Conservation (phyloP, 768 basidiomycete species). For the Omphalotus guepiniiformis region DNA sequence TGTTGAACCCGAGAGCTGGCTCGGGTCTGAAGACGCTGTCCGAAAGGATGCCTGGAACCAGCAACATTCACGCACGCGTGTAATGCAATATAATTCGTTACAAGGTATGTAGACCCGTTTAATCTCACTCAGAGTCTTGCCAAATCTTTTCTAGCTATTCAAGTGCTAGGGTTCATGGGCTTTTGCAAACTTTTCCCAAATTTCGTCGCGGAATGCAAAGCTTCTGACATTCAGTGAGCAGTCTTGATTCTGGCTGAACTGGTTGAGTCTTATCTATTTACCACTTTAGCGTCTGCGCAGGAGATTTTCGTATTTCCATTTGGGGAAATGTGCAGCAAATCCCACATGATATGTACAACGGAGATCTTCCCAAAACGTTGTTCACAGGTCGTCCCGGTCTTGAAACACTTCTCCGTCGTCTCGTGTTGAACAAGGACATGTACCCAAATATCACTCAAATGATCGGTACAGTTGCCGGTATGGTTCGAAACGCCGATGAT, state of each 20-base stretch:
- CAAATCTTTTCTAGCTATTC: not conserved
- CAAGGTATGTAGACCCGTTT: slow-evolving; percentile 6
- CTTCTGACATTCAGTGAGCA: slow-evolving; percentile 14
- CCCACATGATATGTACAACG: not conserved
- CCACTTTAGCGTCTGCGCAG: slow-evolving; percentile 5
- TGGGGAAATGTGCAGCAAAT: not conserved
- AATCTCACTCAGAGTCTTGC: not conserved
- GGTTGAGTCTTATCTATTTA: not conserved
- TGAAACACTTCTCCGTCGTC: slow-evolving; percentile 18
- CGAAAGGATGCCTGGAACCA: slow-evolving; percentile 1
- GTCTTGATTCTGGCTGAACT: not conserved
- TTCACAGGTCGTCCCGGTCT: slow-evolving; percentile 8
- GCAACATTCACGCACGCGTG: slow-evolving; percentile 11
- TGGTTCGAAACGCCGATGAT: slow-evolving; percentile 1
- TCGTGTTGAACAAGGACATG: slow-evolving; percentile 8
- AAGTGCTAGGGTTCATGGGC: slow-evolving; percentile 3
- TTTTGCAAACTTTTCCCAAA: slow-evolving; percentile 16
- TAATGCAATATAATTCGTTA: slow-evolving; percentile 14
- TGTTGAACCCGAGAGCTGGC: slow-evolving; percentile 23
- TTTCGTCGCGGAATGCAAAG: slow-evolving; percentile 14
- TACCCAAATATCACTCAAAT: slow-evolving; percentile 18
- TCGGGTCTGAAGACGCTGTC: slow-evolving; percentile 10
- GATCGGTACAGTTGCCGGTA: slow-evolving; percentile 16
- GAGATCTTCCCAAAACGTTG: slow-evolving; percentile 7
- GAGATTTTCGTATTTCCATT: not conserved